phyloP scores from a whole-genome alignment of 768 basidiomycete species.

The Coprinopsis sp. region DNA sequence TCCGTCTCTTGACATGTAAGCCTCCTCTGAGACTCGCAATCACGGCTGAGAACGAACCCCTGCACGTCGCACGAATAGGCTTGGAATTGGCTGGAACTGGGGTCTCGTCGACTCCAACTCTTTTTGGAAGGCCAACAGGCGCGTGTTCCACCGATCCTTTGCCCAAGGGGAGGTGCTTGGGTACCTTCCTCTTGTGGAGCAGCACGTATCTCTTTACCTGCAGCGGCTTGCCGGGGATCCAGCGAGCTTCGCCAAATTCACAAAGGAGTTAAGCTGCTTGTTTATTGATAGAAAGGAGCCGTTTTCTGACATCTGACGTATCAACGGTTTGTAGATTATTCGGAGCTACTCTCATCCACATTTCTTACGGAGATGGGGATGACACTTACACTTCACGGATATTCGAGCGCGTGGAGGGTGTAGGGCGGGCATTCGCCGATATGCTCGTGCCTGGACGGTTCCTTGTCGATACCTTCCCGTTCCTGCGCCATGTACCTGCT shows the following conservation, averaged over 20 bases:
- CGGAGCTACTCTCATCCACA: too few relatives aligned
- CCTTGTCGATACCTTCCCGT: too few relatives aligned
- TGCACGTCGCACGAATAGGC: not conserved
- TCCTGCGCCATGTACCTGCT: too few relatives aligned
- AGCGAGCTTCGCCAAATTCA: not conserved
- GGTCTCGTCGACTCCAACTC: constrained; percentile 9
- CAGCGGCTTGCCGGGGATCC: not conserved
- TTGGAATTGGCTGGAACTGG: constrained; percentile 5
- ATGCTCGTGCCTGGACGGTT: too few relatives aligned
- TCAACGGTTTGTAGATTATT: too few relatives aligned
- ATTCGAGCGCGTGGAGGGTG: too few relatives aligned
- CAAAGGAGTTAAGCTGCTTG: not conserved
- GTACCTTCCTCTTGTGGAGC: constrained; percentile 23
- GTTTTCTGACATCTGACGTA: too few relatives aligned
- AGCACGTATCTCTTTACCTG: not conserved
- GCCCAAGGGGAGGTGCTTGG: constrained; percentile 12
- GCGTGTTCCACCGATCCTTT: constrained; percentile 16
- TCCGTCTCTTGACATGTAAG: too few relatives aligned
- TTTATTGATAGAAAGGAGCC: not conserved
- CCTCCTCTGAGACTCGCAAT: not conserved
- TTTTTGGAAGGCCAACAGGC: constrained; percentile 15
- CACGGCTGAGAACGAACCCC: not conserved
- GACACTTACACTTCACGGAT: too few relatives aligned
- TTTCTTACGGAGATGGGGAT: constrained; percentile 4
- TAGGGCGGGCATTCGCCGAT: too few relatives aligned